These are phyloP conservation scores for Pterocarpus macrocarpus DNA, from an alignment of 306 rosid species.

Conservation along the genomic window DNA sequence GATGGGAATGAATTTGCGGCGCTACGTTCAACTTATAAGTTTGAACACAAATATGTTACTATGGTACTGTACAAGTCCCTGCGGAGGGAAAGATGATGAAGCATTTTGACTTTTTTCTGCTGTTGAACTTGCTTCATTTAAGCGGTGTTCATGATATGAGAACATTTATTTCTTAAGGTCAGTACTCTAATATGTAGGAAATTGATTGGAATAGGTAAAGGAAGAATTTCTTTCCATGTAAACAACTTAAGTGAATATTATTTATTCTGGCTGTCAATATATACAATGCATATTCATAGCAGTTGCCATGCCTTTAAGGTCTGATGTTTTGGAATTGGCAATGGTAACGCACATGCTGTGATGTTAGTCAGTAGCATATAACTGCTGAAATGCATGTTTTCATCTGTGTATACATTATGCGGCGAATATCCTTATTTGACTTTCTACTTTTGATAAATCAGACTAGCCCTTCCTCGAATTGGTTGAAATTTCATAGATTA, in stretches of 20 bases:
- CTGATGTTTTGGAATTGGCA: constrained; percentile 13
- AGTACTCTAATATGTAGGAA: constrained; percentile 17
- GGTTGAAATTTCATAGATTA: background rate
- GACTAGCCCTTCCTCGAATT: background rate
- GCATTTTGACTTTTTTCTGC: constrained; percentile 8
- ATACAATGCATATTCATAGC: constrained; percentile 12
- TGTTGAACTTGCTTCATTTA: constrained; percentile 35
- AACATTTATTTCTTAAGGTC: constrained; percentile 40
- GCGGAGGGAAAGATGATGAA: constrained; percentile 47
- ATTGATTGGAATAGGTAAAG: constrained; percentile 36
- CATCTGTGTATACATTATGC: background rate
- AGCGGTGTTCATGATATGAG: constrained; percentile 12
- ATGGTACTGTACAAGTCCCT: constrained; percentile 67
- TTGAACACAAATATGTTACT: constrained; percentile 68
- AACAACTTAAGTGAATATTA: constrained; percentile 39
- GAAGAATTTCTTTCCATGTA: constrained; percentile 32
- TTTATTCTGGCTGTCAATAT: constrained; percentile 33
- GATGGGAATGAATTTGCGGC: constrained; percentile 59
- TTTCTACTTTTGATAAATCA: background rate
- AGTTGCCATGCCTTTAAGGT: constrained; percentile 14
- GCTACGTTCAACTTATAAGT: constrained; percentile 71
- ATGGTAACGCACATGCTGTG: constrained; percentile 13
- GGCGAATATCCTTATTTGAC: background rate
- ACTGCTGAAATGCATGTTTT: too few species aligned
- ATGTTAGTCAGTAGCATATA: constrained; percentile 6